Conservation (phyloP, 805 yeast genomes). For the Saccharomycopsis guyanensis region DNA sequence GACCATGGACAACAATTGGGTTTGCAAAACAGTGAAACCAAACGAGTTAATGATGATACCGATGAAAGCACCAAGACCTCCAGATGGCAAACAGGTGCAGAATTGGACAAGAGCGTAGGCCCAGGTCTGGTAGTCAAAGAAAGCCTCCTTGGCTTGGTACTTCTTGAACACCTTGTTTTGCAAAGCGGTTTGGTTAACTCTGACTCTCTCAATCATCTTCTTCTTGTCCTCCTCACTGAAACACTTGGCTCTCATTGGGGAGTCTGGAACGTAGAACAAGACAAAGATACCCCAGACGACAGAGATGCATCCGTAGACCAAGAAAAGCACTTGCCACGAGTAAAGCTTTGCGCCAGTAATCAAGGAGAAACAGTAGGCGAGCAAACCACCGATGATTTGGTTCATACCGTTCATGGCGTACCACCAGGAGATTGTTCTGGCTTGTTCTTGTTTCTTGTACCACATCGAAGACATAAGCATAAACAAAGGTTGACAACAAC, state of each 20-base stretch:
- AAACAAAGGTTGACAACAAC: conserved; percentile 13
- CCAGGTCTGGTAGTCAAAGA: conserved; percentile 25
- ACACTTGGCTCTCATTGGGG: conserved; percentile 30
- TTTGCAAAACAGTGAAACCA: conserved; percentile 27
- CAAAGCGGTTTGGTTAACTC: conserved; percentile 32
- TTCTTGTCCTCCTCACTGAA: conserved; percentile 28
- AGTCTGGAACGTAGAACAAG: conserved; percentile 28
- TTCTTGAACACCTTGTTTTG: conserved; percentile 27
- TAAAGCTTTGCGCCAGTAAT: conserved; percentile 22
- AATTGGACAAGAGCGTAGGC: conserved; percentile 25
- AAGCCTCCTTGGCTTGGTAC: conserved; percentile 25
- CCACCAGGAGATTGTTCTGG: conserved; percentile 28
- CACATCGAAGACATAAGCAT: conserved; percentile 23
- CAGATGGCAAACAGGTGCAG: conserved; percentile 26
- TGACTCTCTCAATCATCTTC: conserved; percentile 27
- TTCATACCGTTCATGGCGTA: conserved; percentile 27
- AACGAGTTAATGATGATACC: conserved; percentile 27
- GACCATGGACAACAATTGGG: conserved; percentile 30
- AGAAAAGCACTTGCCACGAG: conserved; percentile 29
- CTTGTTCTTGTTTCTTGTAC: conserved; percentile 30
- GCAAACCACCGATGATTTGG: conserved; percentile 27
- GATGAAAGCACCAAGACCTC: conserved; percentile 29
- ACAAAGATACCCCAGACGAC: conserved; percentile 29
- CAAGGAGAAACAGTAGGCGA: conserved; percentile 29
- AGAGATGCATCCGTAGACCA: conserved; percentile 30